These are phyloP conservation scores for Dioszegia aurantiaca DNA, from an alignment of 768 basidiomycete genomes.

Conservation along the genomic window DNA sequence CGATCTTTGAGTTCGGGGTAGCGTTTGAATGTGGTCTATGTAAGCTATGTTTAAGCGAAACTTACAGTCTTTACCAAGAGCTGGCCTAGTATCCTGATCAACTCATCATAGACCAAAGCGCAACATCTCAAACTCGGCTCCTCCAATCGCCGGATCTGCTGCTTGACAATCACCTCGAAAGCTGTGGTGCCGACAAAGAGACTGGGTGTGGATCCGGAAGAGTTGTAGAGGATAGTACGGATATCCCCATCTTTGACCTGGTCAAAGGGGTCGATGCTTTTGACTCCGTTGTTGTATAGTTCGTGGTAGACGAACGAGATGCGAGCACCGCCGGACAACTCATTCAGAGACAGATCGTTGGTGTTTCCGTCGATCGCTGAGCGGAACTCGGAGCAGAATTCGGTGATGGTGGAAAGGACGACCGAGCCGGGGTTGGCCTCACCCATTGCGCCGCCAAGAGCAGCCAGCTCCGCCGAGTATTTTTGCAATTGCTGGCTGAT, in stretches of 20 bases:
- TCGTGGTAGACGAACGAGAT: conserved; percentile 99
- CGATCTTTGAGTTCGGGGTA: conserved; percentile 95
- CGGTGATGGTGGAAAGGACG: conserved; percentile 94
- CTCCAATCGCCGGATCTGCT: conserved; percentile 95
- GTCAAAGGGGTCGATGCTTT: conserved; percentile 95
- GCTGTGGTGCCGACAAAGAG: conserved; percentile 95
- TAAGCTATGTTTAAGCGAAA: conserved; percentile 43
- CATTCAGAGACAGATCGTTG: conserved; percentile 89
- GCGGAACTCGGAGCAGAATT: conserved; percentile 95
- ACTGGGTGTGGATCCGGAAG: conserved; percentile 95
- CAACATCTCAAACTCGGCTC: conserved; percentile 92
- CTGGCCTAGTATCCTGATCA: conserved; percentile 92
- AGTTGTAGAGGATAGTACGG: conserved; percentile 92
- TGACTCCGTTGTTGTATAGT: conserved; percentile 93
- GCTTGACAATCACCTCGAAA: conserved; percentile 98
- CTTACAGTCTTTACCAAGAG: conserved; percentile 81
- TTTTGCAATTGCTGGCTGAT: conserved; percentile 88
- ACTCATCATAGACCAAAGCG: conserved; percentile 91
- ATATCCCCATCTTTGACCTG: conserved; percentile 99
- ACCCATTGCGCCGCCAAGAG: conserved; percentile 81
- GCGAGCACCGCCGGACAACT: conserved; percentile 96
- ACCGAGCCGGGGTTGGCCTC: conserved; percentile 84
- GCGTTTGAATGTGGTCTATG: conserved; percentile 92
- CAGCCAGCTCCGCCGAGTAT: conserved; percentile 74
- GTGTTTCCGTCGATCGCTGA: conserved; percentile 96